Base-by-base conservation (phyloP, 73 alveolate genomes). In the Diophrys appendiculata region DNA sequence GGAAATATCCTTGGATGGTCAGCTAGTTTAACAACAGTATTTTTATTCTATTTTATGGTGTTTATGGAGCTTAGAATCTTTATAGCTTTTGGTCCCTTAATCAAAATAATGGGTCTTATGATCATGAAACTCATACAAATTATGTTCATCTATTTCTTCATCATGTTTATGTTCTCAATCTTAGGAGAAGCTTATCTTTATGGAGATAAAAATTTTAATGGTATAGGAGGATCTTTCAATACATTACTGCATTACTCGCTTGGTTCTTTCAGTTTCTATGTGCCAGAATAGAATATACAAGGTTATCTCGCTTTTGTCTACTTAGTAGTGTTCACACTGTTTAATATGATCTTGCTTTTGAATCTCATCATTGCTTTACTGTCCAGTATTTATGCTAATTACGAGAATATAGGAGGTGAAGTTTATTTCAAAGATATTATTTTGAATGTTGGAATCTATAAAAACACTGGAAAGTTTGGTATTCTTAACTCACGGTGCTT, bases 311-410 rank as follows among this genome's bases (percentile, higher is more conserved):
- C 60, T 43, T 43, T 32, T 43, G 18, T 52, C 26, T 72, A 52
- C 71, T 24, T 72, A 27, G 25, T 52, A 23, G 69, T 31, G 1
- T 35, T 43, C 29, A 65, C 52, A 11, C 55, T 72, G 27, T 27
- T 72, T 1, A 53, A 72, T 43, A 18, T 27, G 52, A 72, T 72
- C 29, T 29, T 72, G n/a, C 71, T 72, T 5, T 31, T 72, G 14
- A 72, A 72, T 31, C 71, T 72, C 27, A 60, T 72, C 5, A 72
- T 72, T n/a, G 81, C 81, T 1, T 27, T 72, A 23, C 54, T 72
- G 25, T 34, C 81, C 28, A 72, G 54, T 23, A 72, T 65, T 25
- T 72, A 72, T 27, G 81, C 81, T 11, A 43, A 11, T 43, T 43
- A 43, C 18, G 60, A 43, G 5, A 18, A 43, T 11, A 43, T 43